Evolutionary conservation across 805 yeast species (phyloP), one percentile per base, ranked within the genome.

Genomic region (Tetrapisispora iriomotensis): DNA sequence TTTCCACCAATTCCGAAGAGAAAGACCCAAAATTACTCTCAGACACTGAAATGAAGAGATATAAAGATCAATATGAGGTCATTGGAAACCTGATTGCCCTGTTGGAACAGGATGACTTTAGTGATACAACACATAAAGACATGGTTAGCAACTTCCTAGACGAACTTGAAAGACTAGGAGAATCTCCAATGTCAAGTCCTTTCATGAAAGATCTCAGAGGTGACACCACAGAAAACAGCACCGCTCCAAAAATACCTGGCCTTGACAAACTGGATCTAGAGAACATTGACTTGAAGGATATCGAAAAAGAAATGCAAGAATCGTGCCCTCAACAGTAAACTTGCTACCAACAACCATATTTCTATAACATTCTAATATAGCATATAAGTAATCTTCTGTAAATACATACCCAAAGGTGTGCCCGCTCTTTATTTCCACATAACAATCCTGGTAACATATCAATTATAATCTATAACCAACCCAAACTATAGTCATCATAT

Each of bases 21-120:
- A 4, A 29, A 10, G 35, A 34, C 4, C 12, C 13, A 3, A 25
- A 25, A 20, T 13, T 27, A 19, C 2, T 34, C 14, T 6, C n/a
- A 20, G 64, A 58, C 2, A 74, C 65, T 6, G 79, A 82, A 37
- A 62, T 67, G 43, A 58, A 51, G 2, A 69, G 75, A 26, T 86
- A 79, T 60, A 61, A 68, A 40, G 61, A 67, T 29, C 97, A 90
- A 56, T 75, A 71, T 45, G 68, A 59, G 8, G 66, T 82, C 24
- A 76, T 88, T 3, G 64, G 62, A 24, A 72, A 72, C 35, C 79
- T 88, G 18, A 72, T 84, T 26, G 66, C 59, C 1, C 70, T 74
- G 10, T 90, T 81, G 57, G 95, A 90, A 53, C 67, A 66, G 5
- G 70, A 77, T 1, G 64, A 62, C 26, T 90, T 82, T 56, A 37